A percentile compares a stretch with the other conserved stretches of the same genome.
Conservation (phyloP, 2,329 filamentous ascomycete species). For the Tolypocladium guangdongense region DNA sequence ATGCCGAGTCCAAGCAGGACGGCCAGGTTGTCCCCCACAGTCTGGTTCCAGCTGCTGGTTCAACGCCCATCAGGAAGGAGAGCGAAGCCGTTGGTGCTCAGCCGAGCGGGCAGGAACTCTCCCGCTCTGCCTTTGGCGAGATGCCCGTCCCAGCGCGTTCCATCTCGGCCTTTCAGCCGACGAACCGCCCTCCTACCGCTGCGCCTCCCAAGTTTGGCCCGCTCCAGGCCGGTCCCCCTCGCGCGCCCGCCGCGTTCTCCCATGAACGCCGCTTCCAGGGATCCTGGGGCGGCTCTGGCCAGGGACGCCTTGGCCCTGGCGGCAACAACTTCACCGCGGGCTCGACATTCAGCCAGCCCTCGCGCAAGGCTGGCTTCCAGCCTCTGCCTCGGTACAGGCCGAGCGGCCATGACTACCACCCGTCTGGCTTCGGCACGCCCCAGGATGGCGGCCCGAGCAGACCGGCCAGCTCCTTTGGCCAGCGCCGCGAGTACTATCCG, state of each 20-base stretch:
- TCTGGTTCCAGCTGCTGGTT: not conserved
- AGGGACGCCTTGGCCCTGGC: conserved; percentile 4
- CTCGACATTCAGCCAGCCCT: conserved; percentile 6
- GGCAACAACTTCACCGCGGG: not conserved
- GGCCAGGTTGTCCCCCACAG: not conserved
- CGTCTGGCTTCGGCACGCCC: conserved; percentile 9
- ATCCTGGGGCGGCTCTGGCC: conserved; percentile 12
- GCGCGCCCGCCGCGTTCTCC: conserved; percentile 14
- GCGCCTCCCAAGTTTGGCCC: conserved; percentile 20
- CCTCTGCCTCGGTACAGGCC: conserved; percentile 16
- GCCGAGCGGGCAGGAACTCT: not conserved
- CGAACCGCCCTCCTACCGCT: conserved; percentile 6
- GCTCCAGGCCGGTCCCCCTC: conserved; percentile 15
- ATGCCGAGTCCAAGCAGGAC: not conserved
- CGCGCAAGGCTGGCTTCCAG: conserved; percentile 4
- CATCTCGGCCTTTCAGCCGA: conserved; percentile 14
- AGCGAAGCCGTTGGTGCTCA: not conserved
- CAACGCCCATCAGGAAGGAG: conserved; percentile 2
- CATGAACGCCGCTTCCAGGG: conserved; percentile 12
- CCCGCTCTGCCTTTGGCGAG: not conserved
- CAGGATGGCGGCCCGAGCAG: conserved; percentile 10
- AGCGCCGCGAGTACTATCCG: conserved; percentile 15
- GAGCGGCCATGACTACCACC: conserved; percentile 18
- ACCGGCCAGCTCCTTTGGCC: conserved; percentile 11
- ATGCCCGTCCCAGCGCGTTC: conserved; percentile 9